Conservation (phyloP, 352 stramenopile species). For the Pythium aphanidermatum region DNA sequence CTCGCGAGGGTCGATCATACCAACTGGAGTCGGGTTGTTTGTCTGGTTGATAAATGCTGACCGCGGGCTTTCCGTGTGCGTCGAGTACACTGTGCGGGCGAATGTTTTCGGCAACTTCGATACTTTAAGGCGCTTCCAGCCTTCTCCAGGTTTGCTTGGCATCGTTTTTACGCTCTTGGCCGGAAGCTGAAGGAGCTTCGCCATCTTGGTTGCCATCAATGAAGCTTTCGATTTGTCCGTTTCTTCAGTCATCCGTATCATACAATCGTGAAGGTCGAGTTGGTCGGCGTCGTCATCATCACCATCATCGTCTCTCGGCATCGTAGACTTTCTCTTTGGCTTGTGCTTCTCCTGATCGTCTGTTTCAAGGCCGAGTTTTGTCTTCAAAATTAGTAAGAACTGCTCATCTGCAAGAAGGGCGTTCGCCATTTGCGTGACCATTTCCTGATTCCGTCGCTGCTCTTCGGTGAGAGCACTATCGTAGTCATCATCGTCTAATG, state of each 20-base stretch:
- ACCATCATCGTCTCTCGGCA: conserved; percentile 5
- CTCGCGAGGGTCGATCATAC: conserved; percentile 61
- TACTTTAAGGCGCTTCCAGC: conserved; percentile 68
- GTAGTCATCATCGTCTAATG: conserved; percentile 10
- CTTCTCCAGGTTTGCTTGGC: conserved; percentile 35
- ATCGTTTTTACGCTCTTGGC: conserved; percentile 8
- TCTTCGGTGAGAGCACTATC: conserved; percentile 6
- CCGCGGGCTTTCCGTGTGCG: conserved; percentile 48
- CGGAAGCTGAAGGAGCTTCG: conserved; percentile 46
- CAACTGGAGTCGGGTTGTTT: conserved; percentile 55
- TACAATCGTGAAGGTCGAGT: conserved; percentile 38
- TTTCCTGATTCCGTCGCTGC: conserved; percentile 23
- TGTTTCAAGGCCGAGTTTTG: conserved; percentile 47
- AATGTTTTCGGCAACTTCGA: conserved; percentile 53
- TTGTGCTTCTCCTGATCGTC: conserved; percentile 3
- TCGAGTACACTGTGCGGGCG: conserved; percentile 45
- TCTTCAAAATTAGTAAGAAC: conserved; percentile 49
- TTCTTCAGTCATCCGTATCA: conserved; percentile 39
- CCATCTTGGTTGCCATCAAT: conserved; percentile 50
- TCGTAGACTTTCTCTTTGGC: conserved; percentile 9
- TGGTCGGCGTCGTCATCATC: conserved; percentile 22
- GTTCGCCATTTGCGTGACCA: conserved; percentile 25
- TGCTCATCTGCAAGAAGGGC: conserved; percentile 48
- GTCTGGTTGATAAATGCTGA: conserved; percentile 60
- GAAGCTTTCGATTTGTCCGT: conserved; percentile 40